Conservation (phyloP, 2,329 filamentous ascomycete genomes). For the Penicillium sp. region DNA sequence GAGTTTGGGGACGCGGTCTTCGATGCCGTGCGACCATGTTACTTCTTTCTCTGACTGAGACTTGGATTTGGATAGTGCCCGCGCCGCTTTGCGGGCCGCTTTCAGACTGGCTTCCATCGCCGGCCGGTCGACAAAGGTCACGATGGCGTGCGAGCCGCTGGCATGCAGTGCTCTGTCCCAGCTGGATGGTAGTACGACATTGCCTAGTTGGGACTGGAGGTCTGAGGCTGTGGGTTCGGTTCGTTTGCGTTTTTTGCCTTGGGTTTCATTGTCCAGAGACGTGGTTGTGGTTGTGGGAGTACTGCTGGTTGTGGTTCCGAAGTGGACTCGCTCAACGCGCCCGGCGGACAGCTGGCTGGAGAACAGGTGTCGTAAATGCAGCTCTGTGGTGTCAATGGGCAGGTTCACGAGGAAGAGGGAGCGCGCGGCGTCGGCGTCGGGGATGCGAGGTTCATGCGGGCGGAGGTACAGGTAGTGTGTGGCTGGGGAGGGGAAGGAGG, state of each 20-base stretch:
- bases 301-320: slow-evolving; percentile 42
- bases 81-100: slow-evolving; percentile 56
- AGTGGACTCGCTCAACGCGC: slow-evolving; percentile 71
- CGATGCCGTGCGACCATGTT: slow-evolving; percentile 67
- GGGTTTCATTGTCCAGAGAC: slow-evolving; percentile 3
- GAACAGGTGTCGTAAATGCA: slow-evolving; percentile 73
- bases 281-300: background rate
- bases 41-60: slow-evolving; percentile 17
- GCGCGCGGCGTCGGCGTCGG: slow-evolving; percentile 67
- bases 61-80: too few species aligned
- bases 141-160: slow-evolving; percentile 75
- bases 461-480: slow-evolving; percentile 86
- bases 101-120: slow-evolving; percentile 74
- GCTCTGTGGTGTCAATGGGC: slow-evolving; percentile 75
- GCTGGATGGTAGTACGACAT: slow-evolving; percentile 61
- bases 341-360: slow-evolving; percentile 69
- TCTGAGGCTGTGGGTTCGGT: slow-evolving; percentile 49
- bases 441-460: slow-evolving; percentile 73
- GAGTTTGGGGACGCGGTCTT: slow-evolving; percentile 54
- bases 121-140: slow-evolving; percentile 76
- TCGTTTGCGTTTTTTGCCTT: slow-evolving; percentile 54
- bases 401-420: slow-evolving; percentile 90
- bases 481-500: slow-evolving; percentile 59
- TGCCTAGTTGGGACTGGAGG: slow-evolving; percentile 53
- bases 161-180: slow-evolving; percentile 69